Base-by-base conservation (phyloP, 441 rosid genomes). In the Melastoma candidum region DNA sequence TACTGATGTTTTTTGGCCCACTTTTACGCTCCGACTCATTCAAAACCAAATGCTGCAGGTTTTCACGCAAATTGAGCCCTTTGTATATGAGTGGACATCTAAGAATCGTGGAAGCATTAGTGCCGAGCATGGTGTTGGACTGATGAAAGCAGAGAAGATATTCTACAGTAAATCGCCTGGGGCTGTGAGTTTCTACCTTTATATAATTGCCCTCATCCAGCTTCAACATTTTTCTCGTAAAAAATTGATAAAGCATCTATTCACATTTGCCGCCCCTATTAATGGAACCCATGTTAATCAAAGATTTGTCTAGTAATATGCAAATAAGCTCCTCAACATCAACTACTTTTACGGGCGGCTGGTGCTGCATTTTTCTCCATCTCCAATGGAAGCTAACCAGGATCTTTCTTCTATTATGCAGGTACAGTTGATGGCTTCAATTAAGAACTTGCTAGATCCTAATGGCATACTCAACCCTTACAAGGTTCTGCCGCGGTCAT, bases 101-200 rank as follows among this genome's bases (percentile, higher is more conserved):
- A 73, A 75, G 61, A 86, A 84, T 68, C 77, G 75, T 17, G 97
- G 98, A 54, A 92, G 98, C 68, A 88, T 88, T 67, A 92, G 97
- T 59, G 97, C 96, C 0, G 96, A 90, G 68, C 97, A 90, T 53
- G 97, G 97, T 48, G 65, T 87, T 53, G 97, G 98, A 73, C 74
- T 82, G 69, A 84, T 92, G 98, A 87, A 87, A 74, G 95, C 98
- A 63, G 77, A 85, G 61, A 63, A 84, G 71, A 82, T 92, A 53
- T 71, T 69, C 39, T 92, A 88, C 67, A 92, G 87, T 82, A 92
- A 92, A 65, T 63, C 96, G 17, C 81, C 70, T 26, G 72, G 76
- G 84, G 65, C 81, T 7, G 98, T 92, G 63, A 65, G 95, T 71
- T n/a, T 58, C 29, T 8, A 56, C 39, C 50, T 12, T n/a, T 24